A percentile compares a stretch with the other conserved stretches of the same genome.
Conservation (phyloP, 2,329 filamentous ascomycete species). For the Penicillium sp. region DNA sequence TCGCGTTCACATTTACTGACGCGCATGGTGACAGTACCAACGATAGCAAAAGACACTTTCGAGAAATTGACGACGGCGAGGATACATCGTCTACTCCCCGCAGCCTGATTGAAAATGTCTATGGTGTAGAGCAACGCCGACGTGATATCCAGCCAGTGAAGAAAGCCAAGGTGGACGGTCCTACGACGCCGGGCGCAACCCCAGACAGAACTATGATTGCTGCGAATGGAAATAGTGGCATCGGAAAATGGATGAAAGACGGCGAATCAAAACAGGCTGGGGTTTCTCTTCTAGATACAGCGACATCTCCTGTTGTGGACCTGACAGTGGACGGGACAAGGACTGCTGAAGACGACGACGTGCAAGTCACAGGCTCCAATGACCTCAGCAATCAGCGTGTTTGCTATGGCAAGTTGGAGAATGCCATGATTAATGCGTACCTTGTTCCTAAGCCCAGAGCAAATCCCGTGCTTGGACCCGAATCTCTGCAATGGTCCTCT, state of each 20-base stretch:
- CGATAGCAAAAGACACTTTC: slow-evolving; percentile 26
- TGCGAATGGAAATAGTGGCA: slow-evolving; percentile 50
- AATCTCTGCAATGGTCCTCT: slow-evolving; percentile 57
- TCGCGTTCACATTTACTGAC: slow-evolving; percentile 29
- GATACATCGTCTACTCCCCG: slow-evolving; percentile 18
- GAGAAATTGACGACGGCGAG: slow-evolving; percentile 29
- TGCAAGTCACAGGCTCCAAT: slow-evolving; percentile 46
- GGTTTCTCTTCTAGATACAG: slow-evolving; percentile 34
- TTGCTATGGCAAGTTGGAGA: slow-evolving; percentile 72
- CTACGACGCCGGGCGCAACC: slow-evolving; percentile 41
- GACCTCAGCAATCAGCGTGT: slow-evolving; percentile 64
- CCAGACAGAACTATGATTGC: slow-evolving; percentile 38
- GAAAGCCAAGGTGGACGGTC: slow-evolving; percentile 53
- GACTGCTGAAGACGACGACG: slow-evolving; percentile 32
- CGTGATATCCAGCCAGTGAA: slow-evolving; percentile 55
- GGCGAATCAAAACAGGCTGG: slow-evolving; percentile 41
- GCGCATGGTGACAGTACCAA: slow-evolving; percentile 17
- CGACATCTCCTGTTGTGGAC: slow-evolving; percentile 48
- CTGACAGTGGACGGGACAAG: slow-evolving; percentile 31
- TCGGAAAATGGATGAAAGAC: slow-evolving; percentile 63
- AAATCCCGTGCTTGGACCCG: slow-evolving; percentile 52
- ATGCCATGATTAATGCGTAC: slow-evolving; percentile 59
- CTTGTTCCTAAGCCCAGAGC: slow-evolving; percentile 63
- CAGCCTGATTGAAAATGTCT: slow-evolving; percentile 64
- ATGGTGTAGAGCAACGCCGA: slow-evolving; percentile 65